Evolutionary conservation across 306 rosid species (phyloP), one percentile per base, ranked within the genome.

Genomic region (Castanopsis chinensis): DNA sequence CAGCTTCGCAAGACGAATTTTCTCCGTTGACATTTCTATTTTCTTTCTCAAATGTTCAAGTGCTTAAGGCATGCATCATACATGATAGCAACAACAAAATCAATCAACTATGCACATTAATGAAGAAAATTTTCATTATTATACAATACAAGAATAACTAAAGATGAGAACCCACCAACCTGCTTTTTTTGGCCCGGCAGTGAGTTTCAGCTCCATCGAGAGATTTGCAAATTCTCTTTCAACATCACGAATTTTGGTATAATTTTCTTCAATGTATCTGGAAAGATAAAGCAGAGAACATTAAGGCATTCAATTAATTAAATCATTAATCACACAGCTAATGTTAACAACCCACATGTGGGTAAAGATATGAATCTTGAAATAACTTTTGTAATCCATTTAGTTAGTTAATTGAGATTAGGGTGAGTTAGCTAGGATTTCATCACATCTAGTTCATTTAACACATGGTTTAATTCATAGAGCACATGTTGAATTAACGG

Each of bases 141-240:
- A 49, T 49, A 54, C 6, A 64, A 54, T 49, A 72, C n/a, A 63
- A 58, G 64, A 78, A 76, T 67, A 87, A 80, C 54, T 30, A 76
- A 76, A 68, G 74, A 76, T 45, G 59, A 78, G 17, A 75, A 54
- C 60, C 65, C 49, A 67, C 84, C 84, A 81, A 94, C 99, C 97
- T 88, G 97, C 90, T 90, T 92, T 95, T 79, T 95, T 95, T 0
- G 99, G 98, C 65, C 99, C 99, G 28, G 98, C 93, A 10, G 97
- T 95, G 73, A 91, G 98, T 80, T 92, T 95, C 92, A 92, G 83
- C 88, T 95, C 96, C 94, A 92, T 81, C 2, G 89, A 64, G 85
- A 95, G 97, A 76, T 80, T 88, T 75, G 88, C 85, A 78, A 95
- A 90, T 78, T 92, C 96, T 52, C 98, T 91, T 79, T 95, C 98